phyloP scores from a whole-genome alignment of 768 basidiomycete species.

The Pulveroboletus sp. region DNA sequence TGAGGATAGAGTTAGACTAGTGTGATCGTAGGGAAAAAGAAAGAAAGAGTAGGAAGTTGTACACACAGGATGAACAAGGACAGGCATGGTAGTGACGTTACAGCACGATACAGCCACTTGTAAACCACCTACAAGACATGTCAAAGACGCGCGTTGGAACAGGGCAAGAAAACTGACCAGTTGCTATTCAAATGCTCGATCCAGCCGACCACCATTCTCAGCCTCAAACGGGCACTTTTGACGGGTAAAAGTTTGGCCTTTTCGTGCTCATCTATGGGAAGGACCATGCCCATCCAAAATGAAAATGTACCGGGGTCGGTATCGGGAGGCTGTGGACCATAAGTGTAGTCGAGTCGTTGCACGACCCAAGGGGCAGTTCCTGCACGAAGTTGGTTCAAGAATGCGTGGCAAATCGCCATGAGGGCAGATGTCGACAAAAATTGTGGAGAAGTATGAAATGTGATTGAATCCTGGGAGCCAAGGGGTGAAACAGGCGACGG shows the following conservation, averaged over 20 bases:
- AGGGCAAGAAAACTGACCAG: slow-evolving; percentile 39
- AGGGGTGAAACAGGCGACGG: neutral
- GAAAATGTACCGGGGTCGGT: slow-evolving; percentile 67
- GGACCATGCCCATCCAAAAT: slow-evolving; percentile 88
- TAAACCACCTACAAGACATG: slow-evolving; percentile 62
- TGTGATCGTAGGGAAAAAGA: neutral
- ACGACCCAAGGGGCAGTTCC: slow-evolving; percentile 93
- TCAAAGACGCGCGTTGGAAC: slow-evolving; percentile 17
- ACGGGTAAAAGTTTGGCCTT: slow-evolving; percentile 86
- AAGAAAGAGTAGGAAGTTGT: slow-evolving; percentile 3
- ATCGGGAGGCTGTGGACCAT: slow-evolving; percentile 67
- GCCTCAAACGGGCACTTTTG: slow-evolving; percentile 69
- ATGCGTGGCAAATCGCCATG: slow-evolving; percentile 56
- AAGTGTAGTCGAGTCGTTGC: slow-evolving; percentile 76
- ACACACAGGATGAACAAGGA: slow-evolving; percentile 8
- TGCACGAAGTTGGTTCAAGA: slow-evolving; percentile 56
- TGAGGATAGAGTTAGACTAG: slow-evolving; percentile 15
- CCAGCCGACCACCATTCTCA: slow-evolving; percentile 91
- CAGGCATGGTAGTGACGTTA: slow-evolving; percentile 14
- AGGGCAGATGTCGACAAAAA: slow-evolving; percentile 28
- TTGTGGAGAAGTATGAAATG: slow-evolving; percentile 1
- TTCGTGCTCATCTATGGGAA: slow-evolving; percentile 90
- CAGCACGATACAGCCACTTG: slow-evolving; percentile 62
- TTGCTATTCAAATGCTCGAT: slow-evolving; percentile 73
- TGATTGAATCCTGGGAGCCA: slow-evolving; percentile 3